phyloP scores from a whole-genome alignment of 192 early-diverging fungal species.

The Paraglomus occultum region DNA sequence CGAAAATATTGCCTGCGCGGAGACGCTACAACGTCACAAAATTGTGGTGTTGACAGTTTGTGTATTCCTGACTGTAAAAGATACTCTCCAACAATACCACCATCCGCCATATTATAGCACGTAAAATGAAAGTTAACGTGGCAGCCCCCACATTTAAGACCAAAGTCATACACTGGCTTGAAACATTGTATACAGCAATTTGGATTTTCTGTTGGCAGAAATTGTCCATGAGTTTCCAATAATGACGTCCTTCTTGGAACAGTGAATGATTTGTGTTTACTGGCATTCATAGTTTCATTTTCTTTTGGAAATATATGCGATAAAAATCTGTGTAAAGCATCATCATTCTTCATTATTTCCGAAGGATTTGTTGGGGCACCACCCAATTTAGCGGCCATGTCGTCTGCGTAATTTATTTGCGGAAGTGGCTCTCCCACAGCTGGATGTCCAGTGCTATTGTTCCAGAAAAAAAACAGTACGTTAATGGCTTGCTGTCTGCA shows the following conservation, averaged over 20 bases:
- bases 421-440: conserved; percentile 43
- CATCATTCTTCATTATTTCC: neutral
- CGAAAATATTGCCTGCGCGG: conserved; percentile 23
- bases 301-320: conserved; percentile 42
- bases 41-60: conserved; percentile 45
- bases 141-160: conserved; percentile 53
- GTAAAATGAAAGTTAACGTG: conserved; percentile 48
- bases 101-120: conserved; percentile 43
- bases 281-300: neutral
- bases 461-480: conserved; percentile 47
- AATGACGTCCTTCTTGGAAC: neutral
- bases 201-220: conserved; percentile 23
- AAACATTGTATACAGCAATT: conserved; percentile 35
- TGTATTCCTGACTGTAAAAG: conserved; percentile 39
- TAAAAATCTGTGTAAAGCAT: conserved; percentile 27
- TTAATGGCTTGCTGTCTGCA: conserved; percentile 37
- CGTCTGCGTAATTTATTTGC: conserved; percentile 31
- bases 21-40: conserved; percentile 36
- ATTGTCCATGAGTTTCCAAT: conserved; percentile 24
- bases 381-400: conserved; percentile 18
- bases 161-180: conserved; percentile 45
- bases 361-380: conserved; percentile 10
- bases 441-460: conserved; percentile 43
- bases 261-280: neutral
- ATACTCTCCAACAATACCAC: conserved; percentile 34